Base-by-base conservation (phyloP, 306 rosid species). In the Vicia sativa region DNA sequence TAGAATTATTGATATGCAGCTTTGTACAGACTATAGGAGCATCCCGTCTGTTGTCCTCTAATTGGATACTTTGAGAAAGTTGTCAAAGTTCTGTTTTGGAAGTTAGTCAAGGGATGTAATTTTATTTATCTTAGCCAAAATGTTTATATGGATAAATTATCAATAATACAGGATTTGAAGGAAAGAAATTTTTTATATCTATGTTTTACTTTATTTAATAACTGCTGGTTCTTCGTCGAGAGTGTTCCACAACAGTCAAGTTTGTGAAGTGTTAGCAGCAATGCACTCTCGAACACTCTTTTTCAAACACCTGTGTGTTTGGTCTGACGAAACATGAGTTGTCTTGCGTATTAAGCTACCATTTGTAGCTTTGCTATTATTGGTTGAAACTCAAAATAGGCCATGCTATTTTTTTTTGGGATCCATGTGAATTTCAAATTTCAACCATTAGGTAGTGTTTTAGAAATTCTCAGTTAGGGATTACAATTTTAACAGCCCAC, bases 21-120 rank as follows among this genome's bases (percentile, higher is more conserved):
- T 77, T 59, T 87, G 96, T 89, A 87, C 91, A 89, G 83, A 74
- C 34, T 85, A 68, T 83, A 87, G 86, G 84, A 62, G 71, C 44
- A 62, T 62, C 67, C 62, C 74, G 38, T 75, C 84, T 52, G 39
- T 71, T 61, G 58, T 52, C 58, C 35, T 67, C 66, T 54, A 58
- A 63, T 63, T 73, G 67, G 75, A 77, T 63, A 35, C 48, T 68
- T 55, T 68, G 71, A 72, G 76, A 70, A 75, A 67, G 79, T 42
- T 67, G 79, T 67, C 52, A 49, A 56, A 65, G 76, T 79, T 60
- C 46, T 74, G 44, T 42, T 68, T 59, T 66, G 53, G 56, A 64
- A 74, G 67, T 72, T 65, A 79, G 74, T 78, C 70, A 25, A 67
- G 60, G 82, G 72, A 62, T 63, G 81, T 82, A 34, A 26, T 75